These are phyloP conservation scores for Chrysanthemum makinoi DNA, from an alignment of 129 eudicot species.

Conservation along the genomic window DNA sequence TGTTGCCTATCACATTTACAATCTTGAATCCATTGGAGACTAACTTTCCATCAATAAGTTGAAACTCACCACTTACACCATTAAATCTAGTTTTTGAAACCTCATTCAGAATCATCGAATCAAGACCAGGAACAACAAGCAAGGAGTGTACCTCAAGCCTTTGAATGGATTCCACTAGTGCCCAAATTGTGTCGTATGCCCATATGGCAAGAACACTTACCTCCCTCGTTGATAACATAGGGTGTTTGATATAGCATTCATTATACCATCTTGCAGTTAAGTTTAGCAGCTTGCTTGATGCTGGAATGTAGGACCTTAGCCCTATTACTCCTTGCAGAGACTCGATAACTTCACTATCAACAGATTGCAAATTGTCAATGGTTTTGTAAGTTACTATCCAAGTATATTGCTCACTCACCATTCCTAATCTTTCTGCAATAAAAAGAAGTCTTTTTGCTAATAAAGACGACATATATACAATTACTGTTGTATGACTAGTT, in stretches of 20 bases:
- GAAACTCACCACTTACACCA: conserved; percentile 48
- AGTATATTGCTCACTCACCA: conserved; percentile 43
- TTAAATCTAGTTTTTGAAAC: conserved; percentile 8
- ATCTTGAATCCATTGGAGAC: conserved; percentile 24
- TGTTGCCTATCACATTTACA: conserved; percentile 31
- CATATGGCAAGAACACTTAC: conserved; percentile 14
- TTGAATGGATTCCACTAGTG: conserved; percentile 30
- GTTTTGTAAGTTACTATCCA: conserved; percentile 51
- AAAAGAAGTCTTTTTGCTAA: conserved; percentile 32
- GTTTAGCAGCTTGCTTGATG: conserved; percentile 18
- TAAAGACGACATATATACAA: conserved; percentile 35
- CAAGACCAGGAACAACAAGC: conserved; percentile 4
- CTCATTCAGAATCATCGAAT: conserved; percentile 21
- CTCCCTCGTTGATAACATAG: neutral
- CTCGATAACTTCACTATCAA: conserved; percentile 23
- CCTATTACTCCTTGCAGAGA: conserved; percentile 47
- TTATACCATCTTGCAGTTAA: conserved; percentile 10
- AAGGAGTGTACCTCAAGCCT: neutral
- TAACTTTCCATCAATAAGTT: conserved; percentile 20
- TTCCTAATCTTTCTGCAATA: conserved; percentile 34
- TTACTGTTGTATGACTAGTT: conserved; percentile 27
- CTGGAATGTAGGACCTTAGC: conserved; percentile 38
- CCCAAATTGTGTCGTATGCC: conserved; percentile 35
- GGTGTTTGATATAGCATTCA: neutral
- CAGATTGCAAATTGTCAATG: conserved; percentile 11